Base-by-base conservation (phyloP, 1,139 yeast species). In the Sugiyamaella sp. region DNA sequence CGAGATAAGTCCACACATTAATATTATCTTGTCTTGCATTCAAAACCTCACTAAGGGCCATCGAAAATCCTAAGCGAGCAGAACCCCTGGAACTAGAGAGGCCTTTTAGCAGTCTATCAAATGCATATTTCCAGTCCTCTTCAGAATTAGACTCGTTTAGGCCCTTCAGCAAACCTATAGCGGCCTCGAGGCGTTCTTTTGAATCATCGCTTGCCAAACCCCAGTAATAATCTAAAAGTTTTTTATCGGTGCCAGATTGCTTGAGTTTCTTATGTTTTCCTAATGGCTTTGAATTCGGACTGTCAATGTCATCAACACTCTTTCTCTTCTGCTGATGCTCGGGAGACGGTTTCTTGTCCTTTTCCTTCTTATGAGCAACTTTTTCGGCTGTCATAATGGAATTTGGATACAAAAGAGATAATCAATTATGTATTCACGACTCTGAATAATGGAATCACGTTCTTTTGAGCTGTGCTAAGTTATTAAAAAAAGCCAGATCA, bases 21-120 rank as follows among this genome's bases (percentile, higher is more conserved):
- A 72, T 61, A 54, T 65, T 58, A 2, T 68, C 62, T 17, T 70
- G 58, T 20, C 85, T 76, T 20, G 84, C 73, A 29, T 73, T 71
- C 21, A 82, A 66, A 1, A 89, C 75, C 68, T 93, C 98, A 0
- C 93, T 82, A 45, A 93, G 73, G 40, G 97, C 95, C 80, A 89
- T 81, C 2, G 96, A 88, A 64, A 86, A 91, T 1, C 99, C 99
- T 41, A 88, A 73, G 54, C 97, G 75, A 1, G 97, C 95, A 47
- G 90, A 79, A 43, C 88, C 96, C 65, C 95, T 80, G 17, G 90
- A 80, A 10, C 96, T 86, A 8, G 89, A 78, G 44, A 93, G 75
- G 47, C 98, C 98, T 61, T 84, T 85, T 55, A 89, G 78, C 57
- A 93, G 75, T 64, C 98, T 79, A 57, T 80, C 81, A 54, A 88